A percentile compares a stretch with the other conserved stretches of the same genome.
Conservation (phyloP, 208 protist species). For the Crithidia brevicula region DNA sequence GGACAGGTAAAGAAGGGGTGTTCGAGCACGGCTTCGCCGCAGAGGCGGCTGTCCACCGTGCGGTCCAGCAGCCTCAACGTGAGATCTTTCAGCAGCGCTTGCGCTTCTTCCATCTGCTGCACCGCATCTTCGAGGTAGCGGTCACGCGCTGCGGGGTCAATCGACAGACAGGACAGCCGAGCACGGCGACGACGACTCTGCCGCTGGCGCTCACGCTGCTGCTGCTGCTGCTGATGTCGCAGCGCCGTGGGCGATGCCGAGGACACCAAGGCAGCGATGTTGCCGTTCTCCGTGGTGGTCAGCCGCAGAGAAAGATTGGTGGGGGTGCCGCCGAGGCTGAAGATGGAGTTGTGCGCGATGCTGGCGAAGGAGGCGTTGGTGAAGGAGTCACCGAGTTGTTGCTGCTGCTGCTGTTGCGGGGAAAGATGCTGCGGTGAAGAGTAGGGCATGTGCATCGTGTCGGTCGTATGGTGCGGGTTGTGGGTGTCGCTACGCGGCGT, state of each 20-base stretch:
- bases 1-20: conserved; percentile 87
- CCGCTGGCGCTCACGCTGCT: conserved; percentile 18
- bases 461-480: background rate
- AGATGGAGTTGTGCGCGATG: conserved; percentile 15
- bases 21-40: conserved; percentile 71
- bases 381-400: conserved; percentile 26
- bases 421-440: background rate
- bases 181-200: conserved; percentile 18
- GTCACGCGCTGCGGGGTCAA: conserved; percentile 36
- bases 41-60: conserved; percentile 56
- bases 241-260: conserved; percentile 15
- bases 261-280: conserved; percentile 31
- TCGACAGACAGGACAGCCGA: conserved; percentile 36
- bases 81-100: conserved; percentile 62
- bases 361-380: conserved; percentile 27
- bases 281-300: conserved; percentile 24
- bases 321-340: conserved; percentile 22
- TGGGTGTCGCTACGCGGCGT: background rate
- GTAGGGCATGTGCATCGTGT: background rate
- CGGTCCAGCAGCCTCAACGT: conserved; percentile 68
- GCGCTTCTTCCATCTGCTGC: conserved; percentile 64
- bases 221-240: conserved; percentile 22
- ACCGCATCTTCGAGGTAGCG: conserved; percentile 43
- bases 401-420: background rate
- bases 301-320: conserved; percentile 34